Conservation (phyloP, 768 basidiomycete genomes). For the Austroboletus festivus region DNA sequence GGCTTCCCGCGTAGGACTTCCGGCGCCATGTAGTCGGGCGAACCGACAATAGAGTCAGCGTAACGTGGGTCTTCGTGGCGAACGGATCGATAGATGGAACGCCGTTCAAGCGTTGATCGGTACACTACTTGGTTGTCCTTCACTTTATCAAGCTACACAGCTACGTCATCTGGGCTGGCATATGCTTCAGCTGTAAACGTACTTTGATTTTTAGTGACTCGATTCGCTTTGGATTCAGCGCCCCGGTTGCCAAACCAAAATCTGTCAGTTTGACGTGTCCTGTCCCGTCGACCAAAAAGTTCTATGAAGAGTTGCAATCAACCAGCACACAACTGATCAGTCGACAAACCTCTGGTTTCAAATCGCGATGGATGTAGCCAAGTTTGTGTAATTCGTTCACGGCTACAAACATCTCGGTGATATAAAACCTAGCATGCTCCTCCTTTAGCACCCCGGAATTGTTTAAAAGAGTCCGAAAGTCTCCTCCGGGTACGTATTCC, state of each 20-base stretch:
- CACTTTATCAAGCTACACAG: conserved; percentile 82
- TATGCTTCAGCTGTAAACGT: conserved; percentile 4
- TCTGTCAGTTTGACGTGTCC: conserved; percentile 98
- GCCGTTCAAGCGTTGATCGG: conserved; percentile 89
- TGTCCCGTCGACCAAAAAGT: conserved; percentile 92
- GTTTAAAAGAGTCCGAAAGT: conserved; percentile 95
- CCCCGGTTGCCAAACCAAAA: conserved; percentile 96
- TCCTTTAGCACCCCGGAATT: conserved; percentile 98
- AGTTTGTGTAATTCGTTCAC: conserved; percentile 95
- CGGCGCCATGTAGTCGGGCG: conserved; percentile 97
- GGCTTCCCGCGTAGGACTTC: conserved; percentile 92
- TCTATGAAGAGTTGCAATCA: conserved; percentile 44
- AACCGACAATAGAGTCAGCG: conserved; percentile 96
- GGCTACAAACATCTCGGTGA: conserved; percentile 95
- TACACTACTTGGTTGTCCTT: conserved; percentile 89
- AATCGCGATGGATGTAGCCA: conserved; percentile 96
- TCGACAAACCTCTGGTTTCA: conserved; percentile 88
- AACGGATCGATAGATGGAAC: conserved; percentile 91
- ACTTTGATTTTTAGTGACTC: conserved; percentile 94
- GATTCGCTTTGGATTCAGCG: conserved; percentile 90
- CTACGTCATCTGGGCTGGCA: conserved; percentile 4
- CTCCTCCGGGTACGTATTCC: conserved; percentile 99
- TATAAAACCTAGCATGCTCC: conserved; percentile 95
- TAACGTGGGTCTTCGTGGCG: conserved; percentile 88
- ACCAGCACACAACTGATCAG: not conserved